A percentile compares a stretch with the other conserved stretches of the same genome.
Evolutionary conservation across 306 rosid species (phyloP).

Genomic region (Lupinus albus): DNA sequence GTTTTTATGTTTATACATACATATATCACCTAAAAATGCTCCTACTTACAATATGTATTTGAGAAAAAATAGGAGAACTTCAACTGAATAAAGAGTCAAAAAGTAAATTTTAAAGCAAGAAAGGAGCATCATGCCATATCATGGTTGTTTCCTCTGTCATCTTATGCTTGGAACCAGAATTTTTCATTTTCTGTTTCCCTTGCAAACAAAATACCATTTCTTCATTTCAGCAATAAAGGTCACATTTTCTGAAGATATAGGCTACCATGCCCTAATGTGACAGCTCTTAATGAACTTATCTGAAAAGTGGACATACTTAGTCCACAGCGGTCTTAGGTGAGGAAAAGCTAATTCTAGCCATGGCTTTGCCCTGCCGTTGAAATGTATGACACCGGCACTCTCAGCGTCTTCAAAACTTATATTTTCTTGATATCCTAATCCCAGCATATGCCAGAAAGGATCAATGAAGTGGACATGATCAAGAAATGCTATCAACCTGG

Average conservation of each 20-base stretch:
- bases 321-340: conserved; percentile 70
- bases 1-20: conserved; percentile 38
- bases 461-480: conserved; percentile 83
- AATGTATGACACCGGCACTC: conserved; percentile 87
- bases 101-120: conserved; percentile 33
- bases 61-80: conserved; percentile 48
- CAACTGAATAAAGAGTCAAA: conserved; percentile 47
- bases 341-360: conserved; percentile 98
- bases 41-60: conserved; percentile 48
- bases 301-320: conserved; percentile 79
- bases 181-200: conserved; percentile 49
- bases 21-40: conserved; percentile 40
- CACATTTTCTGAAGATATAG: conserved; percentile 43
- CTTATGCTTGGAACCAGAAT: conserved; percentile 49
- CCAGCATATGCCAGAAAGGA: conserved; percentile 98
- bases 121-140: conserved; percentile 46
- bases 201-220: conserved; percentile 45
- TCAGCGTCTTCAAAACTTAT: conserved; percentile 71
- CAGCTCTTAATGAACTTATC: conserved; percentile 93
- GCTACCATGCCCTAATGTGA: conserved; percentile 70
- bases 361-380: conserved; percentile 96
- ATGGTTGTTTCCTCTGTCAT: conserved; percentile 42
- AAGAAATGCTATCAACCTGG: conserved; percentile 97
- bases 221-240: conserved; percentile 41
- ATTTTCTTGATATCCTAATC: conserved; percentile 93